Base-by-base conservation (phyloP, 2,329 filamentous ascomycete species). In the Neurospora sp. region DNA sequence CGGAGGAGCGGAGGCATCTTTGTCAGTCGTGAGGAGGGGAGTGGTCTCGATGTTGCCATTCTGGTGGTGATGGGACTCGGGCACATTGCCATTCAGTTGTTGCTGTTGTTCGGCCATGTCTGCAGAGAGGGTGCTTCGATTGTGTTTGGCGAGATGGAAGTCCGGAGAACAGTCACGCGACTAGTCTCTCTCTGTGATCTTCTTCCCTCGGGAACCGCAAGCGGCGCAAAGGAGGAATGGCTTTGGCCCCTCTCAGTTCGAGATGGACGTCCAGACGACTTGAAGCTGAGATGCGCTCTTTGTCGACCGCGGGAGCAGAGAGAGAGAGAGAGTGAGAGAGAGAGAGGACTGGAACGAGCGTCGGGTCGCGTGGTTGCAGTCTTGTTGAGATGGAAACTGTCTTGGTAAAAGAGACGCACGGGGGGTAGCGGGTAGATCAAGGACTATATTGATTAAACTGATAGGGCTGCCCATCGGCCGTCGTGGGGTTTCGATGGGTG, bases 1-100 rank as follows among this genome's bases (percentile, higher is more conserved):
- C 38, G 75, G 74, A 70, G 73, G 69, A 68, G 75, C 71, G 13
- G 52, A 62, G 23, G 52, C 52, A 62, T 62, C 52, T 62, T 62
- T 62, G 52, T 13, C 68, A 42, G 40, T 40, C n/a, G 46, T 39
- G 19, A 23, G 62, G 15, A 67, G 33, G 70, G n/a, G 66, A 42
- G 28, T 66, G 17, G 66, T 38, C 38, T 40, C 15, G 19, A 15
- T 11, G 15, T 15, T 66, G 10, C 33, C 28, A n/a, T 43, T 68
- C 17, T 39, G 66, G 17, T 23, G 36, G 7, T 33, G 13, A 17
- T 33, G 23, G 52, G 52, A 62, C 28, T 62, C 52, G 17, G 52
- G 52, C 52, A 33, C 23, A 33, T 9, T 8, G 23, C 52, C 52
- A 62, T 62, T 62, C 5, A 3, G 7, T 36, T 62, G 52, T 62